phyloP scores from a whole-genome alignment of 192 early-diverging fungal species.

The Chytriomyces sp. region DNA sequence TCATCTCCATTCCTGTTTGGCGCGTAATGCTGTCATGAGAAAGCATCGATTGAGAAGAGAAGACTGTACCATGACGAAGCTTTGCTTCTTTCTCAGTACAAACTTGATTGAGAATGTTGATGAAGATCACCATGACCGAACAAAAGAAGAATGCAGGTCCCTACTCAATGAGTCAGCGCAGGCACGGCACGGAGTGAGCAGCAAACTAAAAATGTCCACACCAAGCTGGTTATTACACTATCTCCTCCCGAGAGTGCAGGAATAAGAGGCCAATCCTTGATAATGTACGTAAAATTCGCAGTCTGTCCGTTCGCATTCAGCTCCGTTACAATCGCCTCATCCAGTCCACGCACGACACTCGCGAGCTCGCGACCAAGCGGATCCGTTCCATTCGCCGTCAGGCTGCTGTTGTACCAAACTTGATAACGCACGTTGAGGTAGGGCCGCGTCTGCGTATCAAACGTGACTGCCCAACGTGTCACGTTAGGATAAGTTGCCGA shows the following conservation, averaged over 20 bases:
- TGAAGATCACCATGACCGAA: neutral
- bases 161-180: neutral
- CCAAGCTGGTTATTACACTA: neutral
- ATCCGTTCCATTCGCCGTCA: slow-evolving; percentile 52
- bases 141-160: neutral
- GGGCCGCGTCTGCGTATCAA: slow-evolving; percentile 36
- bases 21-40: no score
- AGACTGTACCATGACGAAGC: slow-evolving; percentile 64
- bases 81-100: slow-evolving; percentile 69
- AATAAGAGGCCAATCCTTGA: slow-evolving; percentile 3
- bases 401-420: slow-evolving; percentile 62
- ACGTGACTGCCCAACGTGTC: slow-evolving; percentile 56
- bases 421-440: slow-evolving; percentile 57
- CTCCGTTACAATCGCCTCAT: slow-evolving; percentile 53
- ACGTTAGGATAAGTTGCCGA: slow-evolving; percentile 60
- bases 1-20: neutral
- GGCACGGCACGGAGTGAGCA: neutral
- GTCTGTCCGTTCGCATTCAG: neutral
- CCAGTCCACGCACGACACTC: slow-evolving; percentile 54
- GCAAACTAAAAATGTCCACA: neutral
- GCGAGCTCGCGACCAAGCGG: slow-evolving; percentile 52
- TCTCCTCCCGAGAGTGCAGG: neutral
- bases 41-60: no score
- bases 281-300: neutral
- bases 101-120: neutral